phyloP scores from a whole-genome alignment of 495 filamentous ascomycete species.

The Daldinia grandis region DNA sequence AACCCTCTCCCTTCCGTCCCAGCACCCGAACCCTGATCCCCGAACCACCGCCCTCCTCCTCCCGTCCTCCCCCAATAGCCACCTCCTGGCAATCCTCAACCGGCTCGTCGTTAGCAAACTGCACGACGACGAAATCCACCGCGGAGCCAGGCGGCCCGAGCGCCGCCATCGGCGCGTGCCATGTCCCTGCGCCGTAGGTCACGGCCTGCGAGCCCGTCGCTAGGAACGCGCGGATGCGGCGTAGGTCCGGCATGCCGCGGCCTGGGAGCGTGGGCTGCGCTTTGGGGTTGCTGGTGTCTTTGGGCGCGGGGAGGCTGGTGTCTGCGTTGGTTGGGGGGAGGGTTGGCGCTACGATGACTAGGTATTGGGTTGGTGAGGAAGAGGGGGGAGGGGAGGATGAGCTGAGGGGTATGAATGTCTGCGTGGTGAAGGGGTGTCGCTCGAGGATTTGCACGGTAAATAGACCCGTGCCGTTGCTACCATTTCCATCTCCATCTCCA shows the following conservation, averaged over 20 bases:
- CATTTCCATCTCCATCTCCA: neutral
- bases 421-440: slow-evolving; percentile 91
- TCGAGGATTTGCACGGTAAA: slow-evolving; percentile 81
- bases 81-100: slow-evolving; percentile 94
- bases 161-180: slow-evolving; percentile 98
- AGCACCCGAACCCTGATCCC: slow-evolving; percentile 25
- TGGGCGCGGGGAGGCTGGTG: slow-evolving; percentile 49
- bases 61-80: slow-evolving; percentile 48
- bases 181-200: slow-evolving; percentile 89
- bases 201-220: slow-evolving; percentile 84
- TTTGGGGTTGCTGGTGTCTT: neutral
- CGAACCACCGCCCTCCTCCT: neutral
- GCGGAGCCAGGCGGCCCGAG: slow-evolving; percentile 72
- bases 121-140: slow-evolving; percentile 81
- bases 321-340: slow-evolving; percentile 49
- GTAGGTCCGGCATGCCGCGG: slow-evolving; percentile 77
- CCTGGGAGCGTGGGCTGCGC: slow-evolving; percentile 49
- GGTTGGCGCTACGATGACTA: slow-evolving; percentile 93
- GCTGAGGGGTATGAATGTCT: slow-evolving; percentile 88
- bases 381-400: slow-evolving; percentile 46
- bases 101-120: slow-evolving; percentile 84
- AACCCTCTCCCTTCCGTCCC: neutral
- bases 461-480: neutral
- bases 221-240: slow-evolving; percentile 76
- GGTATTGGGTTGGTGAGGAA: slow-evolving; percentile 58